phyloP scores from a whole-genome alignment of 225 moss, liverwort and hornwort species.

The Bryum argenteum region DNA sequence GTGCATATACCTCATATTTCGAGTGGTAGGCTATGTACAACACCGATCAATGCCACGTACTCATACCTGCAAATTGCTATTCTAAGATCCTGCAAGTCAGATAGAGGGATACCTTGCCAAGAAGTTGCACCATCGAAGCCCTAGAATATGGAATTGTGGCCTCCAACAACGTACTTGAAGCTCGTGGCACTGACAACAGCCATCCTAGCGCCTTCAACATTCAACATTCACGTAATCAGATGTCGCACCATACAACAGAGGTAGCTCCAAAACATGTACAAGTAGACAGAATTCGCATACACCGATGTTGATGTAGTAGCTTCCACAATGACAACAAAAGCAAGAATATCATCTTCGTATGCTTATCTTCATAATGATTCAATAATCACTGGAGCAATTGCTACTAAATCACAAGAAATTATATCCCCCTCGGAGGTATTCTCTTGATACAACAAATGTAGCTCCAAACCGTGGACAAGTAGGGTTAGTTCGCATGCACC shows the following conservation, averaged over 20 bases:
- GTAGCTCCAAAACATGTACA: conserved; percentile 19
- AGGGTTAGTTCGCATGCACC: conserved; percentile 3
- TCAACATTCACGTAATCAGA: conserved; percentile 29
- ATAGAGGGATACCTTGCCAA: conserved; percentile 67
- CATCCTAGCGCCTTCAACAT: conserved; percentile 80
- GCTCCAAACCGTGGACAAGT: conserved; percentile 9
- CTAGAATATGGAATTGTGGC: conserved; percentile 87
- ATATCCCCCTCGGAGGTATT: too few relatives aligned
- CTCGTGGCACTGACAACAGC: conserved; percentile 87
- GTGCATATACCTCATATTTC: conserved; percentile 1
- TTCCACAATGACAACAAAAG: conserved; percentile 1
- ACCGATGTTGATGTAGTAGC: not conserved
- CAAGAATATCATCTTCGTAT: too few relatives aligned
- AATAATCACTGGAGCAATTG: not conserved
- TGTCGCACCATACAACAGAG: not conserved
- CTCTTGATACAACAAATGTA: not conserved
- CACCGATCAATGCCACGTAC: not conserved
- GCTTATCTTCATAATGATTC: too few relatives aligned
- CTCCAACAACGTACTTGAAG: conserved; percentile 88
- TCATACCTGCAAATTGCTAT: conserved; percentile 11
- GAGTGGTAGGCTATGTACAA: not conserved
- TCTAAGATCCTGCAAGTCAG: conserved; percentile 24
- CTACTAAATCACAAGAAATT: not conserved
- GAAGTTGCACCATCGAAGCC: conserved; percentile 84
- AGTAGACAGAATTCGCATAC: conserved; percentile 8